These are phyloP conservation scores for Plasmodium coatneyi DNA, from an alignment of 169 alveolate genomes.

Conservation along the genomic window DNA sequence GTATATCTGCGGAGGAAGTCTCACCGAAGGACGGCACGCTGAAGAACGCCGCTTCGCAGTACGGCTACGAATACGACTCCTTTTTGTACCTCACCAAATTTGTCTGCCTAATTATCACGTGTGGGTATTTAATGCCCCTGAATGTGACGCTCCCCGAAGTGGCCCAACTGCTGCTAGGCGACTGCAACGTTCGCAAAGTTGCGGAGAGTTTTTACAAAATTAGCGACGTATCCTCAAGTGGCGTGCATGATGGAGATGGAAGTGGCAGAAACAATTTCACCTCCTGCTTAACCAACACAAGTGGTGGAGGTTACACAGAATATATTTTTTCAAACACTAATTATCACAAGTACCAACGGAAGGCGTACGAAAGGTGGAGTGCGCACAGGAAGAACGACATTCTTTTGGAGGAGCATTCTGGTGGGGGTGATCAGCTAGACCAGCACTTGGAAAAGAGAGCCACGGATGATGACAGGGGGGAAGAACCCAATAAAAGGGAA, in stretches of 20 bases:
- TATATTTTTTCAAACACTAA: slow-evolving; percentile 26
- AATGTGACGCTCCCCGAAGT: slow-evolving; percentile 7
- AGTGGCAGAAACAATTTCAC: background rate
- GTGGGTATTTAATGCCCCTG: slow-evolving; percentile 73
- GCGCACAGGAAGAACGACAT: background rate
- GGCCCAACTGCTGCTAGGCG: slow-evolving; percentile 30
- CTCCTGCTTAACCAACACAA: background rate
- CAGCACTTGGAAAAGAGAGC: background rate
- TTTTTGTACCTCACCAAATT: slow-evolving; percentile 29
- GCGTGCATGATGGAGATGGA: background rate
- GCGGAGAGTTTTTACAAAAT: slow-evolving; percentile 3
- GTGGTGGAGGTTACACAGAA: background rate
- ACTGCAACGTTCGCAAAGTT: background rate
- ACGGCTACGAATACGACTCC: slow-evolving; percentile 48
- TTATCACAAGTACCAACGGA: slow-evolving; percentile 35
- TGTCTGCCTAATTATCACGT: slow-evolving; percentile 28
- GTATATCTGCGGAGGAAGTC: background rate
- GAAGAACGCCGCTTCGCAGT: background rate
- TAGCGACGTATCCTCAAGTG: background rate
- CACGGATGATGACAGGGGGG: background rate
- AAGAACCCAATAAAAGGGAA: background rate
- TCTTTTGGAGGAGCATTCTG: background rate
- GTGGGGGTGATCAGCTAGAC: background rate
- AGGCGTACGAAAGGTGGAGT: background rate
- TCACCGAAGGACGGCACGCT: background rate